Evolutionary conservation across 306 rosid genomes (phyloP).

Genomic region (Parietaria judaica): DNA sequence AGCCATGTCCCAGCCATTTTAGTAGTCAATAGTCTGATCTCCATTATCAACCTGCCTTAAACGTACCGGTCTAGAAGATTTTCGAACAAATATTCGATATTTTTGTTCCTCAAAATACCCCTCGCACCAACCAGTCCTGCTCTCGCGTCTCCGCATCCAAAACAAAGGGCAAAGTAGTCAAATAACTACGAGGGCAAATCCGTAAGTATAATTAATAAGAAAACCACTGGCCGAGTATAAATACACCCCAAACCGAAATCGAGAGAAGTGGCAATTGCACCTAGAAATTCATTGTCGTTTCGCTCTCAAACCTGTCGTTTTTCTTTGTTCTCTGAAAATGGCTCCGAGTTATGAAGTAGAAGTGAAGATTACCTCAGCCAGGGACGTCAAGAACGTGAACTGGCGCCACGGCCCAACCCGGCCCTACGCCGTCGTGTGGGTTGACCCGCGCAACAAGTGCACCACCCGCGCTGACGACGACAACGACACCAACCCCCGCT

Average conservation of each 20-base stretch:
- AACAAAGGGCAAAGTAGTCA: neutral
- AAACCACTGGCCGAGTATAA: slow-evolving; percentile 2
- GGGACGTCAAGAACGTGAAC: slow-evolving; percentile 66
- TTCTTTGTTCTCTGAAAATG: slow-evolving; percentile 21
- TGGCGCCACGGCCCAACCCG: slow-evolving; percentile 62
- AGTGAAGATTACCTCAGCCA: slow-evolving; percentile 44
- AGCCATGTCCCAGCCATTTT: neutral
- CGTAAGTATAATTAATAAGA: neutral
- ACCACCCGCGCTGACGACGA: slow-evolving; percentile 40
- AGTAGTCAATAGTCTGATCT: no score
- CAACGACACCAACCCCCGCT: slow-evolving; percentile 55
- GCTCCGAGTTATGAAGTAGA: slow-evolving; percentile 58
- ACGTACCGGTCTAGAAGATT: neutral
- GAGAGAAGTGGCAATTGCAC: neutral
- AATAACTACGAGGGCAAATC: neutral
- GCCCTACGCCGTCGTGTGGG: slow-evolving; percentile 88
- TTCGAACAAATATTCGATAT: no score
- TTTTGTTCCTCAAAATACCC: slow-evolving; percentile 5
- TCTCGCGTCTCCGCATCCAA: neutral
- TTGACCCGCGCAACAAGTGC: slow-evolving; percentile 44
- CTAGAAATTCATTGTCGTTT: neutral
- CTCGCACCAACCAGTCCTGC: neutral
- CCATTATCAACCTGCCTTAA: neutral
- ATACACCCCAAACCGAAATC: neutral
- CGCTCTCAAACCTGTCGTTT: neutral